phyloP scores from a whole-genome alignment of 768 basidiomycete species.

The Paxillus ammoniavirescens region DNA sequence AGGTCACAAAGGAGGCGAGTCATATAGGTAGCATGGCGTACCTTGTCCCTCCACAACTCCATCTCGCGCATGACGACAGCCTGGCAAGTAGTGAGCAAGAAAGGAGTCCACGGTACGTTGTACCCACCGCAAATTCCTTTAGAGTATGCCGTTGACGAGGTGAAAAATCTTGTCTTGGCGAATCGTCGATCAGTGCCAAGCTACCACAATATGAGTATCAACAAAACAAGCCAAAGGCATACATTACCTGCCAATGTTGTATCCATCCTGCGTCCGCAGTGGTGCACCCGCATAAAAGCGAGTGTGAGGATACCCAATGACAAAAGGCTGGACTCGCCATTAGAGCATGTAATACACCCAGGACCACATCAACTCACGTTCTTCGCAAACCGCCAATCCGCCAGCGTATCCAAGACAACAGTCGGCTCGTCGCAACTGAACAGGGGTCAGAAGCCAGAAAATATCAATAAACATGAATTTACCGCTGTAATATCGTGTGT shows the following conservation, averaged over 20 bases:
- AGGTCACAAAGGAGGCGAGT: not conserved
- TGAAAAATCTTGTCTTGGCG: slow-evolving; percentile 79
- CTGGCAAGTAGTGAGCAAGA: slow-evolving; percentile 23
- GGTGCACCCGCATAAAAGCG: slow-evolving; percentile 94
- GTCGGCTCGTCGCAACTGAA: slow-evolving; percentile 81
- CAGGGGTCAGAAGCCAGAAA: slow-evolving; percentile 2
- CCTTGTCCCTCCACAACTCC: slow-evolving; percentile 95
- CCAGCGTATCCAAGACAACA: slow-evolving; percentile 72
- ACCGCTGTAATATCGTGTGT: slow-evolving; percentile 82
- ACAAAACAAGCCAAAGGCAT: not conserved
- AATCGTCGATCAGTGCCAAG: slow-evolving; percentile 81
- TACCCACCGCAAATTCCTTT: slow-evolving; percentile 81
- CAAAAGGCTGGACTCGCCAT: slow-evolving; percentile 55
- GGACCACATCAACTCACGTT: slow-evolving; percentile 52
- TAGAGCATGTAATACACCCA: not conserved
- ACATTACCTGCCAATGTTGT: slow-evolving; percentile 79
- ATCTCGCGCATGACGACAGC: slow-evolving; percentile 93
- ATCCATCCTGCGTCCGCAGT: slow-evolving; percentile 84
- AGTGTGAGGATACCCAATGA: slow-evolving; percentile 61
- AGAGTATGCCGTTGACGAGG: slow-evolving; percentile 88
- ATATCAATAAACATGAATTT: not conserved
- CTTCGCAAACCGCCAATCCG: slow-evolving; percentile 86
- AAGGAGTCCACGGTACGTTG: not conserved
- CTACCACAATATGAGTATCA: slow-evolving; percentile 34
- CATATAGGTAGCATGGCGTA: slow-evolving; percentile 20